Conservation (phyloP, 2,329 filamentous ascomycete species). For the Penicillium aurantiogriseum region DNA sequence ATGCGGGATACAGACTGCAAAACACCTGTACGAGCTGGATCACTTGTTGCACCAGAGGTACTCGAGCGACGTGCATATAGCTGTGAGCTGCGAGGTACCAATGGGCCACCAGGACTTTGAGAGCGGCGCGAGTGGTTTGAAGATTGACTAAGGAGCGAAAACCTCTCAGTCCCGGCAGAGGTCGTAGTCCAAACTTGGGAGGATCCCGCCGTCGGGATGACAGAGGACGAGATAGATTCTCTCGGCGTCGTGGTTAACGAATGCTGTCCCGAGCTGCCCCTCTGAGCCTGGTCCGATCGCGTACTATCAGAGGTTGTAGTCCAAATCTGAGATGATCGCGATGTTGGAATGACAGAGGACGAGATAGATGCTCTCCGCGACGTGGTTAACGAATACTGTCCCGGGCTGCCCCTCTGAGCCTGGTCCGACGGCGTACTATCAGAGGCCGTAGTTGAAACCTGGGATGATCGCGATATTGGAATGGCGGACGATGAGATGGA, state of each 20-base stretch:
- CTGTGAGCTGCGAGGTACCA: background rate
- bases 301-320: conserved; percentile 7
- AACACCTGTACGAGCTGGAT: background rate
- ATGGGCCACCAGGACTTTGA: background rate
- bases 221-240: conserved; percentile 2
- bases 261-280: background rate
- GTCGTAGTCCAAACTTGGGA: conserved; percentile 16
- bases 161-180: background rate
- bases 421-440: background rate
- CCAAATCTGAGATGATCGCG: conserved; percentile 16
- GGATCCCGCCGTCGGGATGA: conserved; percentile 6
- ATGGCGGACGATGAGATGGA: conserved; percentile 2
- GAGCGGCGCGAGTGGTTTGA: background rate
- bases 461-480: conserved; percentile 8
- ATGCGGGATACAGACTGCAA: background rate
- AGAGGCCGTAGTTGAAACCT: conserved; percentile 5
- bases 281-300: background rate
- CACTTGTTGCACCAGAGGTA: conserved; percentile 10
- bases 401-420: background rate
- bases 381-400: conserved; percentile 2
- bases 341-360: background rate
- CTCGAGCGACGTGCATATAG: conserved; percentile 2
- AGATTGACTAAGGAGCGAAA: background rate
- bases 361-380: conserved; percentile 6
- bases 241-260: conserved; percentile 1